A percentile compares a stretch with the other conserved stretches of the same genome.
These are phyloP conservation scores for Stylonectria norvegica DNA, from an alignment of 2,329 filamentous ascomycete species.

Conservation along the genomic window DNA sequence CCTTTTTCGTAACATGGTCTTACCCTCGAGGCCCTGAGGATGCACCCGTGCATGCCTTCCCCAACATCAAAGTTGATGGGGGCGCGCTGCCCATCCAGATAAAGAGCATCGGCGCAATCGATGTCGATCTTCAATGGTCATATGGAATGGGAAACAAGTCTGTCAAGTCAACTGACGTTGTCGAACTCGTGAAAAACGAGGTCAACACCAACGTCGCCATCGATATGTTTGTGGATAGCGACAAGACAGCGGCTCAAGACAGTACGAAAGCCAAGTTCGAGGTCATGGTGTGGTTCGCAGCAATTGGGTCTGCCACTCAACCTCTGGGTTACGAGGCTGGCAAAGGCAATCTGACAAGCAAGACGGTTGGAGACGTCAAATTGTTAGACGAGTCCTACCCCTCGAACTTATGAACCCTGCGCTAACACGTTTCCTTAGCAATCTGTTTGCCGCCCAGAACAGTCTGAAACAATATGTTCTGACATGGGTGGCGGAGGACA, in stretches of 20 bases:
- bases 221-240: constrained; percentile 55
- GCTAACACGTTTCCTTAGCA: constrained; percentile 23
- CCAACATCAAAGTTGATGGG: constrained; percentile 49
- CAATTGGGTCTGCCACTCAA: constrained; percentile 44
- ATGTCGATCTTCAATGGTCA: constrained; percentile 47
- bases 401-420: background rate
- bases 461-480: constrained; percentile 42
- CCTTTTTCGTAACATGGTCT: constrained; percentile 52
- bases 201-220: constrained; percentile 56
- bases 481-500: constrained; percentile 44
- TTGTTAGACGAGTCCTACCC: constrained; percentile 41
- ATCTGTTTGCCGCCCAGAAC: constrained; percentile 43
- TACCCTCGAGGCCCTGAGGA: constrained; percentile 40
- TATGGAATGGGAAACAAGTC: constrained; percentile 45
- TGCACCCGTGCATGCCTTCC: constrained; percentile 52
- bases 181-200: constrained; percentile 30
- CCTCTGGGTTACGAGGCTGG: constrained; percentile 42
- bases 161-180: constrained; percentile 32
- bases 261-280: constrained; percentile 45
- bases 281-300: constrained; percentile 56
- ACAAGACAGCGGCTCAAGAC: constrained; percentile 38
- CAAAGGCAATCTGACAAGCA: constrained; percentile 30
- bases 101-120: constrained; percentile 36
- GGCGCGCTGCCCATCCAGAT: constrained; percentile 43
- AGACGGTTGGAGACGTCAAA: constrained; percentile 38